Evolutionary conservation across 306 rosid species (phyloP).

Genomic region (Prosopis cineraria): DNA sequence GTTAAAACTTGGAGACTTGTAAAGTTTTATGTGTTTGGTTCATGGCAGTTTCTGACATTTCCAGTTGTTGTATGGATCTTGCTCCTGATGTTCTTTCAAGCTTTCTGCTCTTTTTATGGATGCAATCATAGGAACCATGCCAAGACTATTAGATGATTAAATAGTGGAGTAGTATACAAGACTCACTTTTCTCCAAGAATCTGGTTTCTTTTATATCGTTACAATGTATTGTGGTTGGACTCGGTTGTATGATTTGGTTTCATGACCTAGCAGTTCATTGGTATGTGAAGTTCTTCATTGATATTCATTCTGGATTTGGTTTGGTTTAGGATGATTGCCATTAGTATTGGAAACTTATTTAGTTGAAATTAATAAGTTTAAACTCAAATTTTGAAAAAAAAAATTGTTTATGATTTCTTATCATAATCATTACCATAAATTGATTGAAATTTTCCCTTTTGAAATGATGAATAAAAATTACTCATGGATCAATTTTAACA

Average conservation of each 20-base stretch:
- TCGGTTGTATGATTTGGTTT: neutral
- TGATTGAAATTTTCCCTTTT: no score
- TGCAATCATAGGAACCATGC: slow-evolving; percentile 17
- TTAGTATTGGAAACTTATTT: neutral
- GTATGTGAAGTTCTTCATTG: neutral
- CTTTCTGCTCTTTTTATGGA: slow-evolving; percentile 43
- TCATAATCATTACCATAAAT: no score
- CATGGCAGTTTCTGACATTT: slow-evolving; percentile 65
- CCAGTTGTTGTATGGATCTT: slow-evolving; percentile 59
- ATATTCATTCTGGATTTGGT: neutral
- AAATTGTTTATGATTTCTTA: no score
- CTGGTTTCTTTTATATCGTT: neutral
- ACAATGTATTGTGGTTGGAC: neutral
- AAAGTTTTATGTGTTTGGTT: slow-evolving; percentile 60
- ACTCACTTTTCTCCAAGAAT: neutral
- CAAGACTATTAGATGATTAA: neutral
- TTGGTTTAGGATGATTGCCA: neutral
- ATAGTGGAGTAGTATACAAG: neutral
- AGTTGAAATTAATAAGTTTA: neutral
- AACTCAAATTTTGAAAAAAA: no score
- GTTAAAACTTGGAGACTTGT: slow-evolving; percentile 57
- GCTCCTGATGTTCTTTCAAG: slow-evolving; percentile 54
- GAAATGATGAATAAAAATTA: no score
- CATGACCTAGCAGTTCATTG: neutral
- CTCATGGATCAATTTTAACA: no score